Evolutionary conservation across 768 basidiomycete genomes (phyloP).

Genomic region (Boletus rubescentipes): DNA sequence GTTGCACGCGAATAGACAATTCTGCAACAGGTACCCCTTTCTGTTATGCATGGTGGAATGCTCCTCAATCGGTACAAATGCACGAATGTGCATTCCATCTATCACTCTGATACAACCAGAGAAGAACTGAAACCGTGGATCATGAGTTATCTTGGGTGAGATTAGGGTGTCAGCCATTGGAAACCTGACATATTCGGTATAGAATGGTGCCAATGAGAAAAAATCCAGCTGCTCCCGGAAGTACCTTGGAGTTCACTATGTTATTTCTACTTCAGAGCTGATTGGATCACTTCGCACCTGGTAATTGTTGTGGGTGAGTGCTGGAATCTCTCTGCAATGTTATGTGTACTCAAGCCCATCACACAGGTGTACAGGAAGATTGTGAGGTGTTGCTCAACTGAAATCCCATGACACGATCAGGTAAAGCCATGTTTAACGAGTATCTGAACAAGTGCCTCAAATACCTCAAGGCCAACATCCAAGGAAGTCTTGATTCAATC

Average conservation of each 20-base stretch:
- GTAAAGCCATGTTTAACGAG: neutral
- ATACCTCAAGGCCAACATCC: neutral
- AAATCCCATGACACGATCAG: neutral
- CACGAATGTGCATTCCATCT: neutral
- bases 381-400: slow-evolving; percentile 6
- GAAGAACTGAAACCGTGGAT: neutral
- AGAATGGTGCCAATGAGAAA: slow-evolving; percentile 2
- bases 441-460: neutral
- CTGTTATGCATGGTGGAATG: neutral
- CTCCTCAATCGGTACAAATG: neutral
- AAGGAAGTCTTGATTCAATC: neutral
- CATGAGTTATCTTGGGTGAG: neutral
- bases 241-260: no score
- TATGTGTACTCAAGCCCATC: no score
- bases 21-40: slow-evolving; percentile 14
- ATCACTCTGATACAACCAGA: neutral
- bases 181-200: neutral
- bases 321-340: no score
- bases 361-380: slow-evolving; percentile 14
- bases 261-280: no score
- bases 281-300: no score
- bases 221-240: slow-evolving; percentile 6
- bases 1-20: slow-evolving; percentile 19
- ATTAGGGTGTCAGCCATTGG: neutral
- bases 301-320: no score